Evolutionary conservation across 2,329 filamentous ascomycete genomes (phyloP), one percentile per base, ranked within the genome.

Genomic region (Capronia coronata): DNA sequence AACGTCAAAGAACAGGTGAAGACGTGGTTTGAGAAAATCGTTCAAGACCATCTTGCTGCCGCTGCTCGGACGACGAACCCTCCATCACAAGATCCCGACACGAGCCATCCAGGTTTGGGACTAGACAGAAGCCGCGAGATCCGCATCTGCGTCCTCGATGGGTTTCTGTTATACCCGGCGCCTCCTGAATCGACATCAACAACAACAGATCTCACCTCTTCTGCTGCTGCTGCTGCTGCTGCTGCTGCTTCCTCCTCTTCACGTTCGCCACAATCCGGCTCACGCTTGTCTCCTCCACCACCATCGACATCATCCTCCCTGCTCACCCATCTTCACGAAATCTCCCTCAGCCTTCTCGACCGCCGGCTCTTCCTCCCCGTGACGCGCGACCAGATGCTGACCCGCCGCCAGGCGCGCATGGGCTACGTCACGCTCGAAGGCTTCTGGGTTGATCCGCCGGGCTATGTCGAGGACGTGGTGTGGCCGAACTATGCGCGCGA

Each of bases 371-470:
- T 97, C 61, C 69, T 97, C 14, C 79, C 82, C 0, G 84, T 86
- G 1, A 78, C 79, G 22, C 83, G 83, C 51, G 71, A 70, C 11
- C 54, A 63, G 32, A 67, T 72, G 2, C 69, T 72, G 48, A 40
- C 51, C 21, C 62, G 72, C 27, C 56, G 72, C 25, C 68, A 71
- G 51, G 62, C 62, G n/a, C 60, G 72, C 46, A 65, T 61, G 38
- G 72, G 71, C 29, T 74, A 74, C 61, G 70, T 73, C 39, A 75
- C 72, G 32, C 68, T 72, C 47, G 71, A 96, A 62, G 91, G 90
- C 22, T 98, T 96, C 71, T 98, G 93, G 93, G 77, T 83, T 49
- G 93, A 98, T 67, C 93, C 93, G 0, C 88, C 88, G 0, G 90
- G 87, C 0, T 98, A 97, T 65, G 89, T 97, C 30, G 90, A 97